Evolutionary conservation across 805 yeast species (phyloP).

Genomic region (Saturnispora sanitii): DNA sequence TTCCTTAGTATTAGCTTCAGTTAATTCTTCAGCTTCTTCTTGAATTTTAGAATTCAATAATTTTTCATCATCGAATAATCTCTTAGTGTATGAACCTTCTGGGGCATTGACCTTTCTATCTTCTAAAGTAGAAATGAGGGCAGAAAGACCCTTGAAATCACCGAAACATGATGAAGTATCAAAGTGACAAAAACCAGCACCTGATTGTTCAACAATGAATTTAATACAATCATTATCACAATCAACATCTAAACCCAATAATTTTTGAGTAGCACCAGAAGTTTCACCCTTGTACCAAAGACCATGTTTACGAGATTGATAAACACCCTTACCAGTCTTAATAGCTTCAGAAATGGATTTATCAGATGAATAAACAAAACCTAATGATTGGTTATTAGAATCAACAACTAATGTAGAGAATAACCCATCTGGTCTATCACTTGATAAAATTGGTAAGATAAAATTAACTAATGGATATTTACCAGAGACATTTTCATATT

Average conservation of each 20-base stretch:
- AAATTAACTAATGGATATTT: constrained; percentile 28
- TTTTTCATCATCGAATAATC: constrained; percentile 70
- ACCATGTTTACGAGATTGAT: constrained; percentile 86
- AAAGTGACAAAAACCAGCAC: constrained; percentile 89
- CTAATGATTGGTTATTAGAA: constrained; percentile 59
- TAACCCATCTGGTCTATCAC: constrained; percentile 83
- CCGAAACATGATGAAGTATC: constrained; percentile 79
- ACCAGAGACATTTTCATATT: constrained; percentile 25
- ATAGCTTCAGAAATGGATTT: constrained; percentile 79
- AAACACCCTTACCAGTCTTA: constrained; percentile 76
- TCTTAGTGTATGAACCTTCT: constrained; percentile 86
- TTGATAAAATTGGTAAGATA: constrained; percentile 43
- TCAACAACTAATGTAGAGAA: constrained; percentile 79
- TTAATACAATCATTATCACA: constrained; percentile 90
- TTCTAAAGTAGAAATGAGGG: constrained; percentile 56
- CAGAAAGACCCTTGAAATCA: constrained; percentile 50
- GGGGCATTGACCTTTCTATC: constrained; percentile 66
- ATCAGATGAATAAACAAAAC: constrained; percentile 81
- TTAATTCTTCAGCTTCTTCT: constrained; percentile 94
- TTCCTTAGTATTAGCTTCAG: constrained; percentile 62
- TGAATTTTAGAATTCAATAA: constrained; percentile 77
- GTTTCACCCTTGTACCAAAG: constrained; percentile 95
- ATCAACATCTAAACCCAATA: constrained; percentile 60
- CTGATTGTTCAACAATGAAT: constrained; percentile 76
- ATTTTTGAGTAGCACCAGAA: constrained; percentile 87